These are phyloP conservation scores for Naganishia friedmannii DNA, from an alignment of 768 basidiomycete genomes.

Conservation along the genomic window DNA sequence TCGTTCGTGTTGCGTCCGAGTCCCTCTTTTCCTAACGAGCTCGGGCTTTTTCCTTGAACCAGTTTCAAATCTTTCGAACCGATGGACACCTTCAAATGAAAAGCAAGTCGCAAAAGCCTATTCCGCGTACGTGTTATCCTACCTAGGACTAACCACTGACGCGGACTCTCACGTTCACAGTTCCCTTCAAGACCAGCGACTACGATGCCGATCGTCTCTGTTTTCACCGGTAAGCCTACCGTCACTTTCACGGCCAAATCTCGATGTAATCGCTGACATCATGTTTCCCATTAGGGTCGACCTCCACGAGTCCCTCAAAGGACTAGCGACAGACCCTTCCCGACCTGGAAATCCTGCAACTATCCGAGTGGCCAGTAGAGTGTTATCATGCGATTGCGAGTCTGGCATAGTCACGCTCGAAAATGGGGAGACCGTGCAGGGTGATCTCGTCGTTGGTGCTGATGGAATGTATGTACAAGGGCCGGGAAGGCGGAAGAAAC, in stretches of 20 bases:
- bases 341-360: background rate
- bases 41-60: background rate
- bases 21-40: background rate
- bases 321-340: background rate
- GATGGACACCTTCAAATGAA: conserved; percentile 9
- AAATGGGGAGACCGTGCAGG: conserved; percentile 5
- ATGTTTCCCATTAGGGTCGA: background rate
- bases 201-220: background rate
- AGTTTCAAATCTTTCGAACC: conserved; percentile 10
- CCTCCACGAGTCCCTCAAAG: conserved; percentile 19
- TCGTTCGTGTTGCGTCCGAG: background rate
- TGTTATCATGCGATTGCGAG: conserved; percentile 21
- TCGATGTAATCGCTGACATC: background rate
- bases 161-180: background rate
- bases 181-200: conserved; percentile 15
- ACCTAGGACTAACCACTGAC: background rate
- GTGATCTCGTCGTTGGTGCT: conserved; percentile 29
- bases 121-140: background rate
- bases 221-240: conserved; percentile 3
- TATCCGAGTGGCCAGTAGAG: conserved; percentile 6
- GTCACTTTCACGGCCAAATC: background rate
- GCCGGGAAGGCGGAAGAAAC: background rate
- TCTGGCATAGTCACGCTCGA: conserved; percentile 6
- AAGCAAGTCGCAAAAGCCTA: background rate
- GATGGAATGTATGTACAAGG: conserved; percentile 28